Percentiles rank a stretch among this genome's conserved stretches.
These are phyloP conservation scores for Termitomyces sp. DNA, from an alignment of 768 basidiomycete genomes.

Conservation along the genomic window DNA sequence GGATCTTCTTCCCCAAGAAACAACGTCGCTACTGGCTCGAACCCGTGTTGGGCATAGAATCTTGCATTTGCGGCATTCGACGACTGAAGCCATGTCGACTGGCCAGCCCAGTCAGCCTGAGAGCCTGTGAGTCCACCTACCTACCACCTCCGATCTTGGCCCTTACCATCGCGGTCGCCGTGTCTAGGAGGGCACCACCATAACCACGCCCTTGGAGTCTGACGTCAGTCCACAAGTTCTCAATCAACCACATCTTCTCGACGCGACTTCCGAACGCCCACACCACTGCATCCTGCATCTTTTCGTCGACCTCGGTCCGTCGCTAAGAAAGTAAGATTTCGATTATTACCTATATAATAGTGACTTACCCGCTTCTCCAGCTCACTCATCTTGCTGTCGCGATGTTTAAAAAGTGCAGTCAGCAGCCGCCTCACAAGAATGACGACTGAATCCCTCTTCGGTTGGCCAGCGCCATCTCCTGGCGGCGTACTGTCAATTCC, in stretches of 20 bases:
- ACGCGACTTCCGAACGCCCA: conserved; percentile 20
- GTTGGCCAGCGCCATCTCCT: neutral
- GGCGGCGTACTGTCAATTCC: neutral
- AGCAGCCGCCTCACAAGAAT: neutral
- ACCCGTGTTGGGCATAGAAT: conserved; percentile 24
- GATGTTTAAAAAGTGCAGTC: neutral
- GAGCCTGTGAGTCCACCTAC: neutral
- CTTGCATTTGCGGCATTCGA: conserved; percentile 18
- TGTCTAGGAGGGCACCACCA: conserved; percentile 25
- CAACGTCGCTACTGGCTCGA: conserved; percentile 18
- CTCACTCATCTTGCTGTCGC: neutral
- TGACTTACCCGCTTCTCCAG: conserved; percentile 3
- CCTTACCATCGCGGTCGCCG: conserved; percentile 20
- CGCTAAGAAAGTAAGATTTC: conserved; percentile 11
- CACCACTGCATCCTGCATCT: conserved; percentile 18
- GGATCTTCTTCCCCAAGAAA: conserved; percentile 27
- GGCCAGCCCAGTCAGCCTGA: conserved; percentile 26
- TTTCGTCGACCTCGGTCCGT: conserved; percentile 15
- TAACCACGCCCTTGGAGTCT: conserved; percentile 25
- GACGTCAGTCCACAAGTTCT: conserved; percentile 25
- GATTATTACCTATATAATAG: neutral
- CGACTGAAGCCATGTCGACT: conserved; percentile 26
- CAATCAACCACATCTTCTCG: conserved; percentile 27
- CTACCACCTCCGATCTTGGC: too few relatives aligned
- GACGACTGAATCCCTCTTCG: neutral